Percentiles rank a stretch among this genome's conserved stretches.
Evolutionary conservation across 2,329 filamentous ascomycete species (phyloP).

Genomic region (Dactylellina cionopaga): DNA sequence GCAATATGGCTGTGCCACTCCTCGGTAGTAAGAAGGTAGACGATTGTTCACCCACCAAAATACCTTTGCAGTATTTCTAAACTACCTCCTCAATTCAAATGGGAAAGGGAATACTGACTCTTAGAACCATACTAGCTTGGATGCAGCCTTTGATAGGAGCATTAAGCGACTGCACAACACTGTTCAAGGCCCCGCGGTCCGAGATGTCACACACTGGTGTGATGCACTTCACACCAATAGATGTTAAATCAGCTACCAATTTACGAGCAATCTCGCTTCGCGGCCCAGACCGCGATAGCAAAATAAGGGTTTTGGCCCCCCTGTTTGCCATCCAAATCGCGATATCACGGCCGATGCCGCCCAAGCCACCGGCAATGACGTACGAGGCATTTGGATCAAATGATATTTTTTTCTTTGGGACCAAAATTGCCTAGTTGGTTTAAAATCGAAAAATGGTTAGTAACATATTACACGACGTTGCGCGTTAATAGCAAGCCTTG

Average conservation of each 20-base stretch:
- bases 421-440: conserved; percentile 9
- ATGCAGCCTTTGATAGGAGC: conserved; percentile 32
- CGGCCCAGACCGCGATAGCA: conserved; percentile 66
- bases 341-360: conserved; percentile 68
- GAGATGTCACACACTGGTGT: conserved; percentile 21
- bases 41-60: no score
- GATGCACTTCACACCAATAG: conserved; percentile 8
- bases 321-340: conserved; percentile 65
- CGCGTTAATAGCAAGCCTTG: no score
- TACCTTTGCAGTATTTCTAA: no score
- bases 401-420: neutral
- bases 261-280: conserved; percentile 33
- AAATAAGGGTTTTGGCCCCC: conserved; percentile 67
- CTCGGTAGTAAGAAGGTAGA: no score
- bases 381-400: conserved; percentile 63
- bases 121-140: conserved; percentile 28
- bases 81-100: no score
- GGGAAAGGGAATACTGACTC: neutral
- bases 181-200: neutral
- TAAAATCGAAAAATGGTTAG: neutral
- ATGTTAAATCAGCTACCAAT: neutral
- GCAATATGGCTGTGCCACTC: neutral
- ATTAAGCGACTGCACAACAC: neutral
- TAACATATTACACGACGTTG: neutral
- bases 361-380: conserved; percentile 68